These are phyloP conservation scores for Hirschioporus abietinus DNA, from an alignment of 768 basidiomycete species.

Conservation along the genomic window DNA sequence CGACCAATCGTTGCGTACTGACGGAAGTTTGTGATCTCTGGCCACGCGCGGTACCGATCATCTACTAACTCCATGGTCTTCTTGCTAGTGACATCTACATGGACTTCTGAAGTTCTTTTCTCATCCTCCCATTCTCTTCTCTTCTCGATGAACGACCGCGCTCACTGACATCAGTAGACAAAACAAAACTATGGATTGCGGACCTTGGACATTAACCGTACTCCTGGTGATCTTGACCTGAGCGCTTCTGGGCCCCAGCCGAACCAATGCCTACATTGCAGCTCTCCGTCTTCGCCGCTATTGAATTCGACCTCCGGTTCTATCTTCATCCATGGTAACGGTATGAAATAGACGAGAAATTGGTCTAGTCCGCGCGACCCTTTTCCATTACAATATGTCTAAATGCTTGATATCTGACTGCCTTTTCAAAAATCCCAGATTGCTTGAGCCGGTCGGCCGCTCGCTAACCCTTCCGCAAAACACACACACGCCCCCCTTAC, in stretches of 20 bases:
- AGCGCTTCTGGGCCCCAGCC: neutral
- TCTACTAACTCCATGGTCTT: neutral
- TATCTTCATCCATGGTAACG: neutral
- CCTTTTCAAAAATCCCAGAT: neutral
- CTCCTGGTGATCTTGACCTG: neutral
- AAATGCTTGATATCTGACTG: neutral
- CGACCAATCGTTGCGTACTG: neutral
- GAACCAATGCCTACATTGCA: neutral
- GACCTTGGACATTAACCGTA: too few species aligned
- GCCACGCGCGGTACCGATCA: neutral
- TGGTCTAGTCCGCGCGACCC: neutral
- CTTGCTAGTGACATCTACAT: neutral
- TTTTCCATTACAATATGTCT: neutral
- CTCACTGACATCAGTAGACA: neutral
- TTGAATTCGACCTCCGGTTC: too few species aligned
- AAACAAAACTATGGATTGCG: neutral
- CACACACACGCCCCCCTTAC: neutral
- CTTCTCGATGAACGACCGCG: neutral
- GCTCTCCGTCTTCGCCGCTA: neutral
- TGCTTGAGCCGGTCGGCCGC: too few species aligned
- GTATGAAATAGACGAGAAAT: neutral
- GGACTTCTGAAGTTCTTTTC: neutral
- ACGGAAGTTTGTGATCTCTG: neutral
- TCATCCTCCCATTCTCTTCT: neutral
- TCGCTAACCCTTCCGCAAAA: neutral